Evolutionary conservation across 2,329 filamentous ascomycete species (phyloP), one percentile per base, ranked within the genome.

Genomic region (Blastomyces parvus): DNA sequence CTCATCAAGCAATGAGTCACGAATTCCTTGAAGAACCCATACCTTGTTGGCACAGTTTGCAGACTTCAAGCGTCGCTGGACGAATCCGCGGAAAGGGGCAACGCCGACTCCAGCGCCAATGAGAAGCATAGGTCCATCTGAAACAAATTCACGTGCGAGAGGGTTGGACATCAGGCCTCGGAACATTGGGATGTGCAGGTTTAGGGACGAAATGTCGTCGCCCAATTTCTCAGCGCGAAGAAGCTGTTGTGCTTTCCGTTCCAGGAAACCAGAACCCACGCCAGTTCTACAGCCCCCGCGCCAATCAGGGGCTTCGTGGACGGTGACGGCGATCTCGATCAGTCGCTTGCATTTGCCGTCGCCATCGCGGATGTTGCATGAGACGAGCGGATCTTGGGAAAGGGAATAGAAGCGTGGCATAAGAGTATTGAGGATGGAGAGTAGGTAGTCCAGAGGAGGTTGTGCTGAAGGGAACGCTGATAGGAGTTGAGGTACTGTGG

Each of bases 341-440:
- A 97, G 79, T 38, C 92, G 89, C 67, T 89, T 88, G 68, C 84
- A 83, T 67, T 88, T 84, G 46, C 85, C 84, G 66, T 88, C 88
- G 48, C 85, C 84, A 66, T 88, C 88, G 66, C 86, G 84, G 27
- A 86, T 83, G 66, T 84, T 83, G 65, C 84, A 89, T 2, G 86
- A 88, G 68, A 95, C 86, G 67, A 94, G 90, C 0, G 94, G 94
- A 71, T 99, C 94, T 74, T 96, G 97, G 62, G 92, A 97, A 17
- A 99, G 86, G 3, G 93, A 97, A 80, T 99, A 99, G 81, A 99
- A 99, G 65, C 94, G 89, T 2, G 94, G 94, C 93, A 97, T 97
- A 60, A 97, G 83, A 59, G 90, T 89, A 70, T 89, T 89, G 61
- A 97, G 84, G 53, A 88, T 84, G 2, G 89, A 89, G 44, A 97